Conservation (phyloP, 768 basidiomycete species). For the Trametes cinnabarina region DNA sequence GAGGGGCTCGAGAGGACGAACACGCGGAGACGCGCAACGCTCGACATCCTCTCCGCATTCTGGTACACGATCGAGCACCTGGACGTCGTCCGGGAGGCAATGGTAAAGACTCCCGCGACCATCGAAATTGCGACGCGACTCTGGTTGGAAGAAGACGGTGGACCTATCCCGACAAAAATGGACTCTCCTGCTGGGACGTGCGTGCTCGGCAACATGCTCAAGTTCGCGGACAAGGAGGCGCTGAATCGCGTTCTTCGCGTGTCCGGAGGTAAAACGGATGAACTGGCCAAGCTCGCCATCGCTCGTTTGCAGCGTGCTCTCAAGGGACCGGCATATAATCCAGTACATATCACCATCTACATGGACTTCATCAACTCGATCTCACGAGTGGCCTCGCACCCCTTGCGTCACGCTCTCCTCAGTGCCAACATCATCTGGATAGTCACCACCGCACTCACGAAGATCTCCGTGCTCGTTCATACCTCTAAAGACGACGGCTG, state of each 20-base stretch:
- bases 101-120: slow-evolving; percentile 32
- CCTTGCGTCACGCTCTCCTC: slow-evolving; percentile 34
- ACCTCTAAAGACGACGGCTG: slow-evolving; percentile 18
- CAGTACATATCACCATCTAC: slow-evolving; percentile 24
- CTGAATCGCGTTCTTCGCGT: slow-evolving; percentile 32
- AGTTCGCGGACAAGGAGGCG: slow-evolving; percentile 17
- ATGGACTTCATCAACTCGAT: slow-evolving; percentile 35
- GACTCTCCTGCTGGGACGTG: slow-evolving; percentile 32
- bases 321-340: slow-evolving; percentile 20
- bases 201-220: slow-evolving; percentile 32
- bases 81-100: slow-evolving; percentile 29
- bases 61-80: slow-evolving; percentile 32
- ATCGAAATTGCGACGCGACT: slow-evolving; percentile 37
- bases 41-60: slow-evolving; percentile 31
- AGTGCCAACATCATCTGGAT: slow-evolving; percentile 31
- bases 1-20: slow-evolving; percentile 18
- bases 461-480: slow-evolving; percentile 26
- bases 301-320: slow-evolving; percentile 29
- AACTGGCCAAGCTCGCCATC: slow-evolving; percentile 31
- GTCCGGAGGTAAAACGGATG: slow-evolving; percentile 29
- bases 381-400: slow-evolving; percentile 28
- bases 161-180: slow-evolving; percentile 19
- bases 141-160: slow-evolving; percentile 34
- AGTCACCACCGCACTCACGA: slow-evolving; percentile 33
- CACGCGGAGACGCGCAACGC: slow-evolving; percentile 19